phyloP scores from a whole-genome alignment of 768 basidiomycete species.

The Naematelia aurantialba region DNA sequence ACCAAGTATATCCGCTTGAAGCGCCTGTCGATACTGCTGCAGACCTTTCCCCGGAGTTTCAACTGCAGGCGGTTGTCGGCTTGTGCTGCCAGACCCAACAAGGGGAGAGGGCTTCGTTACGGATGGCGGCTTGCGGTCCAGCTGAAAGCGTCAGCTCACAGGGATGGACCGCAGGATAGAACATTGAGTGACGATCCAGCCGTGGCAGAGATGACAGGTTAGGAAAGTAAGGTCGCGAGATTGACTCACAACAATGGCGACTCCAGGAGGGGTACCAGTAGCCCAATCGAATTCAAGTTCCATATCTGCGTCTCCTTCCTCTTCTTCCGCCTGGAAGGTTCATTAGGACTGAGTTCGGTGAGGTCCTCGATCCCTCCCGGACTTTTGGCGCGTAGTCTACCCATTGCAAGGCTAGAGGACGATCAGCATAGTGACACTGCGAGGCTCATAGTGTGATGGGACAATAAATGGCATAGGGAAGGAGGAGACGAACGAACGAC shows the following conservation, averaged over 20 bases:
- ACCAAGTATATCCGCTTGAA: background rate
- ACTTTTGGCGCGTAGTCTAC: slow-evolving; percentile 6
- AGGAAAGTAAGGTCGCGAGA: background rate
- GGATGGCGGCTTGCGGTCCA: background rate
- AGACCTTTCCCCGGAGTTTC: background rate
- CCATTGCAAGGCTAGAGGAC: slow-evolving; percentile 11
- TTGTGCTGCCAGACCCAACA: background rate
- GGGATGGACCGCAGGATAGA: no score
- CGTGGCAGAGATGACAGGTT: background rate
- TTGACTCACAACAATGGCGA: background rate
- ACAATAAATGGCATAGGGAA: no score
- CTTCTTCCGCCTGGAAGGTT: background rate
- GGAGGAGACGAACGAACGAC: no score
- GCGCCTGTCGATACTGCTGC: background rate
- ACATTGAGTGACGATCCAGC: background rate
- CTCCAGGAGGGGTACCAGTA: background rate
- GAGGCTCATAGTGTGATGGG: no score
- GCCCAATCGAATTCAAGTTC: background rate
- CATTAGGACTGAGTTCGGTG: background rate
- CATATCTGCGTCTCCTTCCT: background rate
- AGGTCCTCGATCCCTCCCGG: slow-evolving; percentile 11
- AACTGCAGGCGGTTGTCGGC: background rate
- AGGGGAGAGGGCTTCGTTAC: background rate
- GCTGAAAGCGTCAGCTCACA: background rate
- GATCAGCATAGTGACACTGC: no score